These are phyloP conservation scores for Colletotrichum sp. DNA, from an alignment of 2,329 filamentous ascomycete genomes.

Conservation along the genomic window DNA sequence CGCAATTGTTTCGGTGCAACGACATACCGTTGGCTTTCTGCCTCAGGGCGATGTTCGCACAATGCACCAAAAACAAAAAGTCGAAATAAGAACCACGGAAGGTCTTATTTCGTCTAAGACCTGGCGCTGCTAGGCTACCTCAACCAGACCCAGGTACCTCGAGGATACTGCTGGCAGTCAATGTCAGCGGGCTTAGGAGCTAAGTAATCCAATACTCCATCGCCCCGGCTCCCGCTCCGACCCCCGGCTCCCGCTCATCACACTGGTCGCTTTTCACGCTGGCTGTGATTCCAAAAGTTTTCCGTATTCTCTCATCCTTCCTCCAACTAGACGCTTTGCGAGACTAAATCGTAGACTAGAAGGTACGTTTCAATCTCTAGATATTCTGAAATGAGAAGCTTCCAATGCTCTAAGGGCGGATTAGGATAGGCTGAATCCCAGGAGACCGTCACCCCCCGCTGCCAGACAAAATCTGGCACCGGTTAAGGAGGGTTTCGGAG, in stretches of 20 bases:
- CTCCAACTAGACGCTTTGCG: background rate
- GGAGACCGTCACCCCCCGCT: background rate
- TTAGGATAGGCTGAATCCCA: background rate
- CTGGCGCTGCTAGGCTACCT: background rate
- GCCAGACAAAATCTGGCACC: background rate
- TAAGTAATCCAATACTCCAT: background rate
- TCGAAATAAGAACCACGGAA: background rate
- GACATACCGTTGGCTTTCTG: background rate
- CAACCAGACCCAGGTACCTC: accelerated
- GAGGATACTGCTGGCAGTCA: background rate
- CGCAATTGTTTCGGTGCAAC: background rate
- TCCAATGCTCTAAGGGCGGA: background rate
- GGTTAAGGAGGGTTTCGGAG: background rate
- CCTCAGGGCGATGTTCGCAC: background rate
- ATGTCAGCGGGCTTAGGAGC: background rate
- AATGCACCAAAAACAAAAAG: background rate
- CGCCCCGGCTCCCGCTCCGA: background rate
- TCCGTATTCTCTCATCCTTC: background rate
- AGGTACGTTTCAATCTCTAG: background rate
- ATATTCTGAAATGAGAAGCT: background rate
- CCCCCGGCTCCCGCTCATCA: background rate
- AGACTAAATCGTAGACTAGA: background rate
- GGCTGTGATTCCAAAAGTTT: background rate
- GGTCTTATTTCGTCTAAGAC: background rate
- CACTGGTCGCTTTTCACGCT: background rate